phyloP scores from a whole-genome alignment of 805 yeast genomes.

The Candida khao-thaluensis region DNA sequence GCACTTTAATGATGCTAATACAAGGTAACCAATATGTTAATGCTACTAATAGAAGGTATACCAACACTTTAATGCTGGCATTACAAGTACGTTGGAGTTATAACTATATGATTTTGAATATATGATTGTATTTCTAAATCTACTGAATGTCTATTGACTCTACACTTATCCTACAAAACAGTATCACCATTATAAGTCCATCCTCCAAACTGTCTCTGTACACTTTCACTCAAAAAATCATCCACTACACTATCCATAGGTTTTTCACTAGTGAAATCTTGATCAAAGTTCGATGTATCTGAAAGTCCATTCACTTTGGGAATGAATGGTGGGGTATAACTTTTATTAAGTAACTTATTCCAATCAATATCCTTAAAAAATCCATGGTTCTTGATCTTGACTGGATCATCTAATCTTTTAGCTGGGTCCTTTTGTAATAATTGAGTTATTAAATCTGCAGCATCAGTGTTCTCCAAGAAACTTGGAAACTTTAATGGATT shows the following conservation, averaged over 20 bases:
- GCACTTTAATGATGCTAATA: constrained; percentile 28
- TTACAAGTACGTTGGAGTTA: constrained; percentile 7
- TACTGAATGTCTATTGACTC: not conserved
- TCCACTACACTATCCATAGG: constrained; percentile 96
- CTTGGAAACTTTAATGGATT: constrained; percentile 88
- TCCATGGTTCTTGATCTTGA: constrained; percentile 77
- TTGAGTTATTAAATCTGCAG: constrained; percentile 73
- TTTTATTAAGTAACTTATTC: constrained; percentile 77
- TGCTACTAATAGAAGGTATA: constrained; percentile 28
- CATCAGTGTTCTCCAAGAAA: constrained; percentile 76
- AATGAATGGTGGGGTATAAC: constrained; percentile 92
- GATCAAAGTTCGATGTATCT: constrained; percentile 92
- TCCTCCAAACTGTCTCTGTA: constrained; percentile 98
- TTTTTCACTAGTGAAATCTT: constrained; percentile 86
- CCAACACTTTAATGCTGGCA: constrained; percentile 6
- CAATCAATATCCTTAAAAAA: constrained; percentile 91
- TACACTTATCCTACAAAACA: constrained; percentile 6
- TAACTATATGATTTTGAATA: not conserved
- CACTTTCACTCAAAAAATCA: constrained; percentile 85
- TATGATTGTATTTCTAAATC: not conserved
- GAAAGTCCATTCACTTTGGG: constrained; percentile 83
- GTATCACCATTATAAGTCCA: constrained; percentile 89
- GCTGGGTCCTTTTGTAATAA: constrained; percentile 83
- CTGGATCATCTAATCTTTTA: constrained; percentile 76
- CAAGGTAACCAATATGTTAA: constrained; percentile 7